phyloP scores from a whole-genome alignment of 805 yeast species.

The Ogataea minuta region DNA sequence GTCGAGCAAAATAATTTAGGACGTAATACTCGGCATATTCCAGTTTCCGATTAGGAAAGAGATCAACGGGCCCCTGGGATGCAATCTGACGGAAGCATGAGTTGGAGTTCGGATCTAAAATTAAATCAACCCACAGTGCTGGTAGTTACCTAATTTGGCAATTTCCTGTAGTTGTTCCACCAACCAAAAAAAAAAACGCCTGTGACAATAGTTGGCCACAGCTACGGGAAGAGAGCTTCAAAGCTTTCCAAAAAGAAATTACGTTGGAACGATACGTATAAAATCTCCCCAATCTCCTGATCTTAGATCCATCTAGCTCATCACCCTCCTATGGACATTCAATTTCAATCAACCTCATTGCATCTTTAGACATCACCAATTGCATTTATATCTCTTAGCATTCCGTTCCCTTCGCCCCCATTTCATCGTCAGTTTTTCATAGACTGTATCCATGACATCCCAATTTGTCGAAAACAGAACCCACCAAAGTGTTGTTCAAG shows the following conservation, averaged over 20 bases:
- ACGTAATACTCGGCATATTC: conserved; percentile 3
- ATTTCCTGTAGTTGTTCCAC: background rate
- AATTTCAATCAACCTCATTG: conserved; percentile 1
- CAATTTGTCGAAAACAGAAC: conserved; percentile 30
- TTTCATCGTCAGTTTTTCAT: background rate
- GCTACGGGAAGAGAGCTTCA: background rate
- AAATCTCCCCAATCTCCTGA: conserved; percentile 2
- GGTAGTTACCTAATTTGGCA: conserved; percentile 8
- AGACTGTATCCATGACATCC: conserved; percentile 10
- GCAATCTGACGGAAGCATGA: background rate
- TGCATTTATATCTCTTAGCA: conserved; percentile 17
- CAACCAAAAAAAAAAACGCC: conserved; percentile 1
- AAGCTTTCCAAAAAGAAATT: conserved; percentile 8
- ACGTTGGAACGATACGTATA: conserved; percentile 1
- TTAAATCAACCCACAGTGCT: conserved; percentile 2
- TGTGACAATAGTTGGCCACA: conserved; percentile 7
- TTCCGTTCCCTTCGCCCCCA: conserved; percentile 5
- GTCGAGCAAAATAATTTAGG: background rate
- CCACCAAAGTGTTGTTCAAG: conserved; percentile 28
- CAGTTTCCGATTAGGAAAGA: background rate
- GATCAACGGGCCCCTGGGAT: conserved; percentile 4
- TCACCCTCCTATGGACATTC: conserved; percentile 7
- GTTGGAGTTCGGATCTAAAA: background rate
- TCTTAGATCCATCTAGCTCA: background rate
- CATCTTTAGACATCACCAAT: conserved; percentile 9